Percentiles rank a stretch among this genome's conserved stretches.
Conservation (phyloP, 305 asterid species). For the Andrographis paniculata region DNA sequence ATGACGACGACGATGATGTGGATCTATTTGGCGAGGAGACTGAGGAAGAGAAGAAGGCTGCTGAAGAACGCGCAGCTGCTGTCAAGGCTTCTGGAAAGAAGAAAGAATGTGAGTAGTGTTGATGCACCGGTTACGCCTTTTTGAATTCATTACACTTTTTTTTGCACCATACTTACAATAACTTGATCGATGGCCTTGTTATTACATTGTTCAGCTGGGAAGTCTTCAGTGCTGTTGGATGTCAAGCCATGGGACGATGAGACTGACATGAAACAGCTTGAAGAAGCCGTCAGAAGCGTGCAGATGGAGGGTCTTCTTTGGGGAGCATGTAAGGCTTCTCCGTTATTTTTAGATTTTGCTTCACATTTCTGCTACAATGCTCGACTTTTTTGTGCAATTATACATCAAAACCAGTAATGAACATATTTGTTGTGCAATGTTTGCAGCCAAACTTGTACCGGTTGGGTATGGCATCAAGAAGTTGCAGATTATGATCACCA, state of each 20-base stretch:
- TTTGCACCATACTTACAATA: background rate
- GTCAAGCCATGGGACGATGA: constrained; percentile 95
- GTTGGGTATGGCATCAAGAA: constrained; percentile 93
- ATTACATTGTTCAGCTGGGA: constrained; percentile 43
- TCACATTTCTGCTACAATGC: too few relatives aligned
- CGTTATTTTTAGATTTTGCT: background rate
- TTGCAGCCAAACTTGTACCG: constrained; percentile 65
- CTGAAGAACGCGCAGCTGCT: constrained; percentile 84
- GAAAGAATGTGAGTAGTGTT: constrained; percentile 77
- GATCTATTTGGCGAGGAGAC: constrained; percentile 91
- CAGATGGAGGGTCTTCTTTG: constrained; percentile 68
- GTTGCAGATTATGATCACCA: constrained; percentile 75
- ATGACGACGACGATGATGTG: constrained; percentile 63
- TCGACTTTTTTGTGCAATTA: too few relatives aligned
- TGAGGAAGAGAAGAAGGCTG: constrained; percentile 86
- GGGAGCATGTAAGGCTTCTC: constrained; percentile 69
- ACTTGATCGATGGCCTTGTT: background rate
- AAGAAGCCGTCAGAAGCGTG: constrained; percentile 76
- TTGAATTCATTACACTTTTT: too few relatives aligned
- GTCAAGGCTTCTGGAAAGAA: constrained; percentile 73
- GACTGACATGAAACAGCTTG: constrained; percentile 87
- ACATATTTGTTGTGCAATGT: constrained; percentile 4
- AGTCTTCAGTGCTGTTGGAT: constrained; percentile 80
- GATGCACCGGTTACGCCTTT: too few relatives aligned
- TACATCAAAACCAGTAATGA: background rate